A percentile compares a stretch with the other conserved stretches of the same genome.
Conservation (phyloP, 331 rosid genomes). For the Spiraea crenata region DNA sequence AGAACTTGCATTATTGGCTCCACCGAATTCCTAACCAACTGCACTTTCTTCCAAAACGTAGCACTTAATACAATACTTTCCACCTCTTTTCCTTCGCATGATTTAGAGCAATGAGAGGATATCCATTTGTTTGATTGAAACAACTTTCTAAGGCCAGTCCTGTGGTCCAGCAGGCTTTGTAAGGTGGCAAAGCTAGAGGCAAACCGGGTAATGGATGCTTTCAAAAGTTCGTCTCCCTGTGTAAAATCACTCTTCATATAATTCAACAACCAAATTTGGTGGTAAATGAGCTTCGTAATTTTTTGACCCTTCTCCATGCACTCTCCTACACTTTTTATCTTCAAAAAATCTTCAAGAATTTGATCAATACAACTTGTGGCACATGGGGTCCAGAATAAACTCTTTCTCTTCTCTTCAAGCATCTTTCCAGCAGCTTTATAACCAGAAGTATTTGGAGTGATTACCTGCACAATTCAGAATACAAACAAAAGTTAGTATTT, state of each 20-base stretch:
- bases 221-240: slow-evolving; percentile 74
- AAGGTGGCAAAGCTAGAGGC: slow-evolving; percentile 86
- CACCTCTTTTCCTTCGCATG: slow-evolving; percentile 76
- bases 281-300: slow-evolving; percentile 76
- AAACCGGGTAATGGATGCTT: slow-evolving; percentile 50
- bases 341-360: slow-evolving; percentile 79
- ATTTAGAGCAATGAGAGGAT: slow-evolving; percentile 64
- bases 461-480: slow-evolving; percentile 50
- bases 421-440: slow-evolving; percentile 81
- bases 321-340: slow-evolving; percentile 78
- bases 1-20: slow-evolving; percentile 82
- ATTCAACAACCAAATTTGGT: slow-evolving; percentile 77
- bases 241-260: slow-evolving; percentile 81
- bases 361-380: slow-evolving; percentile 70
- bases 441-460: slow-evolving; percentile 74
- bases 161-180: slow-evolving; percentile 73
- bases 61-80: slow-evolving; percentile 63
- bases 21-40: slow-evolving; percentile 62
- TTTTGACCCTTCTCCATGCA: slow-evolving; percentile 83
- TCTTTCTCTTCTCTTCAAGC: slow-evolving; percentile 90
- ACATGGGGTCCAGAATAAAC: slow-evolving; percentile 92
- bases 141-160: slow-evolving; percentile 66
- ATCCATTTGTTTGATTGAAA: slow-evolving; percentile 83
- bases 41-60: slow-evolving; percentile 85
- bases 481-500: slow-evolving; percentile 26